Evolutionary conservation across 441 rosid species (phyloP).

Genomic region (Euphorbia corollata): DNA sequence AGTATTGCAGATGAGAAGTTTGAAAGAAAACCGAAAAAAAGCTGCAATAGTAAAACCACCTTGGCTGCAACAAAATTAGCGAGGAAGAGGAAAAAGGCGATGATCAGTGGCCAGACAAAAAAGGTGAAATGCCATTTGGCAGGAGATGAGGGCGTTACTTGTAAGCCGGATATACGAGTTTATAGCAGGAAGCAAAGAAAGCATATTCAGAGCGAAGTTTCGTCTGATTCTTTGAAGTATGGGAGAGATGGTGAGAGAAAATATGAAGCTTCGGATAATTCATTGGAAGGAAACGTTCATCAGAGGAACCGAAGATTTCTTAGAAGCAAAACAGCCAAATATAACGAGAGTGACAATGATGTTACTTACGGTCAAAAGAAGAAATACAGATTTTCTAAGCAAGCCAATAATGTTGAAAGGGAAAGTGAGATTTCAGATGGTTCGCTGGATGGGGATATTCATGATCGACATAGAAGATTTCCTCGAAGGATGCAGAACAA

Average conservation of each 20-base stretch:
- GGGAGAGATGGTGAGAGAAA: conserved; percentile 27
- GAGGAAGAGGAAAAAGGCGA: conserved; percentile 60
- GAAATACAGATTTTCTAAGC: conserved; percentile 27
- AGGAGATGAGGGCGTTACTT: conserved; percentile 25
- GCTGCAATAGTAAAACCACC: conserved; percentile 30
- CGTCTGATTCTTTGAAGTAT: conserved; percentile 22
- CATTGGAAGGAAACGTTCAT: conserved; percentile 36
- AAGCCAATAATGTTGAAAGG: conserved; percentile 25
- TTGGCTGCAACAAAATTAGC: conserved; percentile 40
- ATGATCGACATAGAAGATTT: conserved; percentile 26
- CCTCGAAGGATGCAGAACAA: conserved; percentile 25
- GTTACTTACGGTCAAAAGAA: conserved; percentile 39
- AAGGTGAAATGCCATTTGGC: conserved; percentile 34
- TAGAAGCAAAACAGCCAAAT: conserved; percentile 40
- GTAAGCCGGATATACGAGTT: conserved; percentile 19
- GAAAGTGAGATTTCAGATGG: conserved; percentile 33
- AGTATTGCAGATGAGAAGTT: conserved; percentile 38
- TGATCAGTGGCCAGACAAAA: conserved; percentile 36
- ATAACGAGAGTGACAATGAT: conserved; percentile 34
- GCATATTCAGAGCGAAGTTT: conserved; percentile 21
- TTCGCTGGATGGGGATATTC: conserved; percentile 24
- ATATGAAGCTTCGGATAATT: conserved; percentile 54
- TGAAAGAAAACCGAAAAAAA: conserved; percentile 36
- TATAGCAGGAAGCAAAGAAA: conserved; percentile 21
- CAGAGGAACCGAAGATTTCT: conserved; percentile 34